phyloP scores from a whole-genome alignment of 495 filamentous ascomycete genomes.

The Lasiosphaeria miniovina region DNA sequence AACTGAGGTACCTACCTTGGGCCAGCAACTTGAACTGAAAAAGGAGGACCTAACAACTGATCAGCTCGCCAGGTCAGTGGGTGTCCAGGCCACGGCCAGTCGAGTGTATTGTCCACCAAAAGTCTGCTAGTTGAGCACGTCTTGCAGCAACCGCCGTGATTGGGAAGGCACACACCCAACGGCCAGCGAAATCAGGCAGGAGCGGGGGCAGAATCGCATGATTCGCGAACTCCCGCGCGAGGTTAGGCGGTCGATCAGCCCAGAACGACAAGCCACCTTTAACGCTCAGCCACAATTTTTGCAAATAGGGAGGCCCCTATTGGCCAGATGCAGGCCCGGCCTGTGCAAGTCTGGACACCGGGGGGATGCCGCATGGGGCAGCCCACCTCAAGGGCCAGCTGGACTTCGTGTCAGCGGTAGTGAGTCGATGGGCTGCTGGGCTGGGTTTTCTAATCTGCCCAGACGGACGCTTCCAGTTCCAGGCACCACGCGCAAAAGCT shows the following conservation, averaged over 20 bases:
- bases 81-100: too few relatives aligned
- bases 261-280: conserved; percentile 32
- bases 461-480: not conserved
- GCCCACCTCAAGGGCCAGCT: not conserved
- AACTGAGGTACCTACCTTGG: too few relatives aligned
- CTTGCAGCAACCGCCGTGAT: not conserved
- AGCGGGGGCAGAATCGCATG: conserved; percentile 1
- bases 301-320: conserved; percentile 22
- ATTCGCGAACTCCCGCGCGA: not conserved
- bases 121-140: not conserved
- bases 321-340: conserved; percentile 14
- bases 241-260: conserved; percentile 20
- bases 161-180: not conserved
- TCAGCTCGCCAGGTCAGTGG: too few relatives aligned
- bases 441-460: not conserved
- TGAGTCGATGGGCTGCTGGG: not conserved
- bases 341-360: not conserved
- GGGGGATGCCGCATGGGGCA: not conserved
- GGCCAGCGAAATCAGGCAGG: not conserved
- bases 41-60: too few relatives aligned
- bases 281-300: conserved; percentile 26
- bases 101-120: too few relatives aligned
- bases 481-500: conserved; percentile 3
- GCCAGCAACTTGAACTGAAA: too few relatives aligned
- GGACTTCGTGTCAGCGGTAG: not conserved